phyloP scores from a whole-genome alignment of 2,329 filamentous ascomycete genomes.

The Zopfia rhizophila region DNA sequence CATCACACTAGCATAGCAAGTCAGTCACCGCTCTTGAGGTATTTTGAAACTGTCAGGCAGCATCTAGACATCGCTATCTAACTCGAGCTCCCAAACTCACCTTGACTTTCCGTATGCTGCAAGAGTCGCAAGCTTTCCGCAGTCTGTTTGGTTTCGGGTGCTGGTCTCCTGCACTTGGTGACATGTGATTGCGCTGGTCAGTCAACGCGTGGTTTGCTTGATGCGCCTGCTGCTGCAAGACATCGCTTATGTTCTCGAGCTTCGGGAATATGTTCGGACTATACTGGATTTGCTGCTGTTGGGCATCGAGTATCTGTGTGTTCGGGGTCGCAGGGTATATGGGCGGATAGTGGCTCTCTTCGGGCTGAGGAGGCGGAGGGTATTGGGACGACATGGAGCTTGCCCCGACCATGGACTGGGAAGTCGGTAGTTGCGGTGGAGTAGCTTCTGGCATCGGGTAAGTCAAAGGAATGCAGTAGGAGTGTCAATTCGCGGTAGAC shows the following conservation, averaged over 20 bases:
- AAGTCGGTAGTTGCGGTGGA: conserved; percentile 8
- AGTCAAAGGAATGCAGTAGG: too few relatives aligned
- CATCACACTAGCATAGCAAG: conserved; percentile 65
- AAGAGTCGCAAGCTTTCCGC: conserved; percentile 55
- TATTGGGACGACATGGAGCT: conserved; percentile 33
- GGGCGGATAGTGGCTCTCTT: conserved; percentile 46
- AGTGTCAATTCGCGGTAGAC: too few relatives aligned
- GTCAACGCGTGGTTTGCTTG: conserved; percentile 48
- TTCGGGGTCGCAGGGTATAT: conserved; percentile 41
- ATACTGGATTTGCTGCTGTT: conserved; percentile 34
- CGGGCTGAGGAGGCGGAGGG: conserved; percentile 34
- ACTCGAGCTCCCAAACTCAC: too few relatives aligned
- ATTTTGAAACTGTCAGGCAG: background rate
- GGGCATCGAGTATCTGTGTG: conserved; percentile 25
- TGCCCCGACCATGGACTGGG: conserved; percentile 23
- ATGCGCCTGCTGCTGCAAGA: conserved; percentile 50
- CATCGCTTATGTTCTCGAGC: conserved; percentile 49
- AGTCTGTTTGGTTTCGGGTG: conserved; percentile 49
- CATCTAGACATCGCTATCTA: background rate
- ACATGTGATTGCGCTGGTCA: conserved; percentile 31
- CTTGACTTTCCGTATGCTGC: conserved; percentile 56
- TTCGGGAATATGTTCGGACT: conserved; percentile 42
- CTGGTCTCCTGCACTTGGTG: conserved; percentile 25
- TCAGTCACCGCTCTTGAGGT: conserved; percentile 21
- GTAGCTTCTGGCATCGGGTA: background rate